A percentile compares a stretch with the other conserved stretches of the same genome.
Conservation (phyloP, 1,284 basidiomycete species). For the Caloboletus inedulis region DNA sequence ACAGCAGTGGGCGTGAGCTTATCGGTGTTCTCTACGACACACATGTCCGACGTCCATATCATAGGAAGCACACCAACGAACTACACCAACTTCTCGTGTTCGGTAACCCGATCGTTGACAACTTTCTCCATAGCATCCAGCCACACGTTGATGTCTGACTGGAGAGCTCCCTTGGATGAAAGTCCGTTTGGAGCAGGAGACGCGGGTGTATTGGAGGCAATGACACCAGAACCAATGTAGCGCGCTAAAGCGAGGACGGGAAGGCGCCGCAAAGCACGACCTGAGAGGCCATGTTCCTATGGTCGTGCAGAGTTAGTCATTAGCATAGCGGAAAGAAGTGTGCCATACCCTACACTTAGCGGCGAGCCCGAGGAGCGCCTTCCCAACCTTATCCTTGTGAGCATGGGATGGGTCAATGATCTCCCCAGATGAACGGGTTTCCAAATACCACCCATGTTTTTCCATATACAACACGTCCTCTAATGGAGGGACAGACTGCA, state of each 20-base stretch:
- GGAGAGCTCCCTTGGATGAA: constrained; percentile 20
- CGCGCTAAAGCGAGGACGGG: constrained; percentile 89
- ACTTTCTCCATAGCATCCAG: constrained; percentile 76
- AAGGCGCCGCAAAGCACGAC: constrained; percentile 83
- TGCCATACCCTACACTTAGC: constrained; percentile 64
- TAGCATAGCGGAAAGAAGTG: background rate
- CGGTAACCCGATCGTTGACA: constrained; percentile 53
- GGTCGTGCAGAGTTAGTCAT: constrained; percentile 1
- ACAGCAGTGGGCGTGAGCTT: background rate
- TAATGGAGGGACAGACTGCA: constrained; percentile 60
- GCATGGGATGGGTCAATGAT: constrained; percentile 4
- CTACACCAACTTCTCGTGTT: constrained; percentile 41
- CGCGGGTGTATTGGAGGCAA: constrained; percentile 7
- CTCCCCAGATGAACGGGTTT: constrained; percentile 7
- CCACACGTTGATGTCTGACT: constrained; percentile 60
- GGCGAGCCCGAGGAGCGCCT: constrained; percentile 65
- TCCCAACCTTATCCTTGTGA: constrained; percentile 49
- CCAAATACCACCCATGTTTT: constrained; percentile 9
- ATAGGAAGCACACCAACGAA: background rate
- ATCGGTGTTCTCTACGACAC: background rate
- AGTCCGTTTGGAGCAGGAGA: constrained; percentile 12
- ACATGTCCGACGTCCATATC: background rate
- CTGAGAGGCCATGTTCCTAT: constrained; percentile 77
- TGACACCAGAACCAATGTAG: constrained; percentile 59
- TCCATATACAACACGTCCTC: constrained; percentile 60